These are phyloP conservation scores for Cutaneotrichosporon sp. DNA, from an alignment of 1,284 basidiomycete genomes.

Conservation along the genomic window DNA sequence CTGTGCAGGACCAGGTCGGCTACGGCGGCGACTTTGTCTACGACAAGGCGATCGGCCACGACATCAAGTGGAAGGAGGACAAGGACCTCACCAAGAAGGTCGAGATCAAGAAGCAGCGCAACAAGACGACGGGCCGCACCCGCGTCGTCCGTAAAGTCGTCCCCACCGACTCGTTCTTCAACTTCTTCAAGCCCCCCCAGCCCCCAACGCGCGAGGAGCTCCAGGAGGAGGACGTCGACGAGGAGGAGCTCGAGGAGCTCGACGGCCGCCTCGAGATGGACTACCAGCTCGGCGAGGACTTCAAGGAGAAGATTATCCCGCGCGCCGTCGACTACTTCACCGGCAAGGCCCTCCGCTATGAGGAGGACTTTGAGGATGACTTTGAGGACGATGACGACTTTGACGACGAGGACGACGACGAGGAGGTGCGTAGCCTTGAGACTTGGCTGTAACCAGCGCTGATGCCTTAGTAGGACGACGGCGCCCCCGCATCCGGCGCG, in stretches of 20 bases:
- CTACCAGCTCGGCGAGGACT: conserved; percentile 97
- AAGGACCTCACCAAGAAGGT: conserved; percentile 97
- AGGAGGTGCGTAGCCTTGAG: conserved; percentile 30
- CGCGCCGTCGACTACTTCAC: conserved; percentile 95
- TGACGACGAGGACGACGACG: conserved; percentile 55
- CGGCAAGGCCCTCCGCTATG: conserved; percentile 90
- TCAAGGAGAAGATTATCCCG: conserved; percentile 97
- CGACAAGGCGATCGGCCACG: conserved; percentile 84
- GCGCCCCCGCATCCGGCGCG: conserved; percentile 24
- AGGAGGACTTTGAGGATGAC: conserved; percentile 72
- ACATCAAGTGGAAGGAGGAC: conserved; percentile 97
- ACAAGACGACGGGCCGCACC: conserved; percentile 95
- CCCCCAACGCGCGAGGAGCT: conserved; percentile 70
- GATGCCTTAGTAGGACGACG: conserved; percentile 31
- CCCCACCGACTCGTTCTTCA: conserved; percentile 92
- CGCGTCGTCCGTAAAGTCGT: conserved; percentile 86
- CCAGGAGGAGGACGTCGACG: conserved; percentile 74
- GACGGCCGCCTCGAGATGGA: conserved; percentile 94
- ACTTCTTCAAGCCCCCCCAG: conserved; percentile 89
- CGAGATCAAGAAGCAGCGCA: conserved; percentile 98
- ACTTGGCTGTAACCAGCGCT: background rate
- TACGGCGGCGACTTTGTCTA: conserved; percentile 95
- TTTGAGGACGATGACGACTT: conserved; percentile 64
- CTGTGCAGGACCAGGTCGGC: conserved; percentile 70
- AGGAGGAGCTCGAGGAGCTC: conserved; percentile 84